Conservation (phyloP, 1,284 basidiomycete genomes). For the Bjerkandera adusta region DNA sequence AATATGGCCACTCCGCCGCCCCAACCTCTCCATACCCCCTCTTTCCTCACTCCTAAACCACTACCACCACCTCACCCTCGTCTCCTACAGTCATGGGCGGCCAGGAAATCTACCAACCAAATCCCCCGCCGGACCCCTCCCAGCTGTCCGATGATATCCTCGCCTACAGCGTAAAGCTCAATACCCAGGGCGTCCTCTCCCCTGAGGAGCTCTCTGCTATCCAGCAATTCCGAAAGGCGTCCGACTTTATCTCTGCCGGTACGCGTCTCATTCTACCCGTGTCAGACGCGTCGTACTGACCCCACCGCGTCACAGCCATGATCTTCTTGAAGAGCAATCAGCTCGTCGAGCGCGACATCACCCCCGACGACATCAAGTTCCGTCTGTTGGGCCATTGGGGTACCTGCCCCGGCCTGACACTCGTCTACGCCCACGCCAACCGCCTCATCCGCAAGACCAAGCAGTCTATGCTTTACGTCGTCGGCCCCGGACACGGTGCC, state of each 20-base stretch:
- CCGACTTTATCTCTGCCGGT: constrained; percentile 68
- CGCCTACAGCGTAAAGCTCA: constrained; percentile 41
- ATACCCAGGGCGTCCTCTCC: constrained; percentile 42
- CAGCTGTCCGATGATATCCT: constrained; percentile 51
- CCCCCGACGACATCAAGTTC: constrained; percentile 69
- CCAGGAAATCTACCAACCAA: constrained; percentile 51
- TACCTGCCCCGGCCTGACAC: constrained; percentile 74
- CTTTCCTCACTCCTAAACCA: background rate
- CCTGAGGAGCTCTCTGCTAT: constrained; percentile 48
- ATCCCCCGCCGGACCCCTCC: constrained; percentile 63
- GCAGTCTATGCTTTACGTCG: constrained; percentile 66
- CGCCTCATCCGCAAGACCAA: constrained; percentile 65
- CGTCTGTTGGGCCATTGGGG: constrained; percentile 80
- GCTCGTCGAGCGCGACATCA: constrained; percentile 61
- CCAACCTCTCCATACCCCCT: background rate
- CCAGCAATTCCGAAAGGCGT: constrained; percentile 54
- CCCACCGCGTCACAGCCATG: constrained; percentile 48
- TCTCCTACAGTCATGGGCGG: constrained; percentile 46
- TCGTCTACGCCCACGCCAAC: constrained; percentile 82
- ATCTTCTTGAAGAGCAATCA: constrained; percentile 79
- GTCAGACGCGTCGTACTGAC: background rate
- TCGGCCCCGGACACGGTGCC: constrained; percentile 79
- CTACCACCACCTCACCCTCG: background rate
- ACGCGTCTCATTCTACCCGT: constrained; percentile 1
- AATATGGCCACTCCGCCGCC: too few relatives aligned